A percentile compares a stretch with the other conserved stretches of the same genome.
Conservation (phyloP, 177 flowering plant species). For the Tripterygium wilfordii region DNA sequence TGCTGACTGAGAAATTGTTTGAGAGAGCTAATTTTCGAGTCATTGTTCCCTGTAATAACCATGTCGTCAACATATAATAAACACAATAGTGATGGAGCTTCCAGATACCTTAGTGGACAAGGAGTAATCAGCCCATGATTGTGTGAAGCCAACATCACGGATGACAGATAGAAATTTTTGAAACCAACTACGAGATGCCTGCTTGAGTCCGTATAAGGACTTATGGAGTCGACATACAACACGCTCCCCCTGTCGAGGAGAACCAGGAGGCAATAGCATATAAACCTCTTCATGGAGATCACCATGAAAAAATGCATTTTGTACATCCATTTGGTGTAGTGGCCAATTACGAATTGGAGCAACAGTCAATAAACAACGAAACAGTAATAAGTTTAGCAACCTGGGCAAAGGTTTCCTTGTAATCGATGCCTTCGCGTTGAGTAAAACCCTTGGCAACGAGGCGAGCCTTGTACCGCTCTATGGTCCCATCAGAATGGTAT, state of each 20-base stretch:
- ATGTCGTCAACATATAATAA: no score
- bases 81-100: neutral
- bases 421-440: neutral
- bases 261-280: slow-evolving; percentile 4
- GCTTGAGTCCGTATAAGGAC: no score
- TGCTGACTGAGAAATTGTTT: neutral
- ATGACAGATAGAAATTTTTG: neutral
- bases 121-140: slow-evolving; percentile 3
- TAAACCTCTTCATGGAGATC: no score
- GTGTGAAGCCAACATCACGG: neutral
- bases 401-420: neutral
- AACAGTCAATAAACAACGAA: neutral
- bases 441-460: slow-evolving; percentile 1
- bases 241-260: neutral
- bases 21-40: neutral
- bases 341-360: neutral
- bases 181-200: slow-evolving; percentile 3
- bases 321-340: slow-evolving; percentile 3
- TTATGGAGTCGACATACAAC: slow-evolving; percentile 3
- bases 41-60: slow-evolving; percentile 7
- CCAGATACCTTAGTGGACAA: neutral
- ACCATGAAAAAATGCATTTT: no score
- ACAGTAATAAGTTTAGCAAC: slow-evolving; percentile 1
- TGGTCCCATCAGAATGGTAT: neutral
- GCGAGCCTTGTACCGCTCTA: no score